Percentiles rank a stretch among this genome's conserved stretches.
Evolutionary conservation across 2,329 filamentous ascomycete species (phyloP).

Genomic region (Tolypocladium guangdongense): DNA sequence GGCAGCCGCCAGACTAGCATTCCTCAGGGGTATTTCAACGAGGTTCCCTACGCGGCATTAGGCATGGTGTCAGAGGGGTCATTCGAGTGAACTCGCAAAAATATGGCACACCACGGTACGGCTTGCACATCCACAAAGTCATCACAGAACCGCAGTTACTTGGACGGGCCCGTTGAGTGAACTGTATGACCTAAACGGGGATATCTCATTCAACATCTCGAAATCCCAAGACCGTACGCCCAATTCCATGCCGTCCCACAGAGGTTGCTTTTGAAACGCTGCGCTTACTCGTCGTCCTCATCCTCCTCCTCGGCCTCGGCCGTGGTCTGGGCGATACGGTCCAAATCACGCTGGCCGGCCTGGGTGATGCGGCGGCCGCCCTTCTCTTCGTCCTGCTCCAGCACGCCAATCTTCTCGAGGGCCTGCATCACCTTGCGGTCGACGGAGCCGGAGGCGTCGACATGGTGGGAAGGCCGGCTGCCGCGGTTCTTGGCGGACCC

Average conservation of each 20-base stretch:
- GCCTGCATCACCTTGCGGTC: conserved; percentile 97
- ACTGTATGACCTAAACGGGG: conserved; percentile 26
- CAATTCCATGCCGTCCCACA: conserved; percentile 10
- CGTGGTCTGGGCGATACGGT: conserved; percentile 81
- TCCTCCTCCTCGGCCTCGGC: conserved; percentile 61
- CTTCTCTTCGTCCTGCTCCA: conserved; percentile 97
- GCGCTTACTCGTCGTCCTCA: conserved; percentile 53
- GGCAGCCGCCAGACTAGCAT: not conserved
- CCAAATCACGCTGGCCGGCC: conserved; percentile 96
- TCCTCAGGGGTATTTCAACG: not conserved
- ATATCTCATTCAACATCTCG: conserved; percentile 29
- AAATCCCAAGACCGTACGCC: conserved; percentile 31
- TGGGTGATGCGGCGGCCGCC: conserved; percentile 97
- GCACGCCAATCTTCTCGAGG: conserved; percentile 97
- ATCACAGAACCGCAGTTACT: not conserved
- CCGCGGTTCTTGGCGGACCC: conserved; percentile 96
- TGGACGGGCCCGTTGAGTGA: conserved; percentile 22
- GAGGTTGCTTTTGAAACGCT: not conserved
- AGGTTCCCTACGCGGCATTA: too few relatives aligned
- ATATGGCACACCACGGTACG: not conserved
- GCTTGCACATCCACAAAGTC: not conserved
- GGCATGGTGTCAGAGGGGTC: not conserved
- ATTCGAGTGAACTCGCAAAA: not conserved
- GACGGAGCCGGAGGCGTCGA: conserved; percentile 87
- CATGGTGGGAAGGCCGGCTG: conserved; percentile 82